These are phyloP conservation scores for Bruguiera parviflora DNA, from an alignment of 345 rosid genomes.

Conservation along the genomic window DNA sequence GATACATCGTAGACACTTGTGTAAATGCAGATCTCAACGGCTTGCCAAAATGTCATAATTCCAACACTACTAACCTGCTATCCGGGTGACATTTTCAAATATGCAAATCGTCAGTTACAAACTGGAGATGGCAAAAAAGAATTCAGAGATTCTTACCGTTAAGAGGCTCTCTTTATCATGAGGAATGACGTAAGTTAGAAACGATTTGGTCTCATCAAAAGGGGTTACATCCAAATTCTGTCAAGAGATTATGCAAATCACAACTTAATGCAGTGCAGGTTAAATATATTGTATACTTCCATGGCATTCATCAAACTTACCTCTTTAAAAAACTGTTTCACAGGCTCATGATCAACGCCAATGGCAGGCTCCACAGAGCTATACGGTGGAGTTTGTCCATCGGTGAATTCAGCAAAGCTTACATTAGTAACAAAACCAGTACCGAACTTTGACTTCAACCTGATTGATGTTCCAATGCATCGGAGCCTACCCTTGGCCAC, in stretches of 20 bases:
- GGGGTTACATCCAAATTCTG: slow-evolving; percentile 71
- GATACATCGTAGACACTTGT: too few relatives aligned
- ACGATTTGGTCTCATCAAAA: slow-evolving; percentile 61
- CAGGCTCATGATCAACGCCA: slow-evolving; percentile 39
- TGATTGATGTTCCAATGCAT: slow-evolving; percentile 83
- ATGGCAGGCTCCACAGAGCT: slow-evolving; percentile 30
- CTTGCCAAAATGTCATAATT: too few relatives aligned
- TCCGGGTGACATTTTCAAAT: background rate
- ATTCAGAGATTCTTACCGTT: slow-evolving; percentile 40
- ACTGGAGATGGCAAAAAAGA: background rate
- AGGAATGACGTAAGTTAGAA: slow-evolving; percentile 80
- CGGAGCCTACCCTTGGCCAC: slow-evolving; percentile 95
- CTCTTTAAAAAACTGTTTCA: slow-evolving; percentile 65
- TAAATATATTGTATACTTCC: slow-evolving; percentile 1
- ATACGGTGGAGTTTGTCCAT: slow-evolving; percentile 34
- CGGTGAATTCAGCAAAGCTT: slow-evolving; percentile 55
- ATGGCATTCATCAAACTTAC: slow-evolving; percentile 38
- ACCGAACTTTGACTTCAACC: slow-evolving; percentile 85
- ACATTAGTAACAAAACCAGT: slow-evolving; percentile 80
- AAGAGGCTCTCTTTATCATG: slow-evolving; percentile 65
- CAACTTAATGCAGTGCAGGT: slow-evolving; percentile 7
- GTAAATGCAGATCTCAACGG: too few relatives aligned
- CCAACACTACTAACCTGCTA: background rate
- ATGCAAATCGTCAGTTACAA: background rate
- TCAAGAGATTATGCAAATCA: slow-evolving; percentile 18